Conservation (phyloP, 805 yeast species). For the Kodamaea laetipori region DNA sequence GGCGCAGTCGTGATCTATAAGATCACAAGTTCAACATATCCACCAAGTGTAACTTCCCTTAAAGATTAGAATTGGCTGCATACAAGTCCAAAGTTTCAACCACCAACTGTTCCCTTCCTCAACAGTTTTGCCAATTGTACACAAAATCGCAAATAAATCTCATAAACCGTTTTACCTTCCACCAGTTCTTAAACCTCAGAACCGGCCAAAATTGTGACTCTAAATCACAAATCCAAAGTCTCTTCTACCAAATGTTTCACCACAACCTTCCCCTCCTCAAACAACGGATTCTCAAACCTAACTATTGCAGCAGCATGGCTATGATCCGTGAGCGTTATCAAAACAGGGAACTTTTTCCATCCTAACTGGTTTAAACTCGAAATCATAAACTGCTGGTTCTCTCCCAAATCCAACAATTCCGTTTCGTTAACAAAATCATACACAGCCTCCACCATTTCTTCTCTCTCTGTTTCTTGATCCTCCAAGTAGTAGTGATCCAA, state of each 20-base stretch:
- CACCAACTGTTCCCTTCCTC: too few species aligned
- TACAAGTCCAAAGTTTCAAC: too few species aligned
- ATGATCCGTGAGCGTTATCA: constrained; percentile 62
- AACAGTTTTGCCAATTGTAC: too few species aligned
- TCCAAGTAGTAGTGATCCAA: constrained; percentile 31
- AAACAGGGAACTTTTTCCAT: constrained; percentile 74
- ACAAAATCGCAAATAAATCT: too few species aligned
- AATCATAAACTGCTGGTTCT: constrained; percentile 54
- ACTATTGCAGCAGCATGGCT: constrained; percentile 85
- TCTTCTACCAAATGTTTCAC: constrained; percentile 62
- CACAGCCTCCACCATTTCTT: constrained; percentile 59
- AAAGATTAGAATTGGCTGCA: too few species aligned
- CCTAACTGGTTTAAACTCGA: constrained; percentile 55
- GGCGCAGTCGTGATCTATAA: too few species aligned
- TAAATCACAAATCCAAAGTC: constrained; percentile 21
- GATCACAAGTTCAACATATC: too few species aligned
- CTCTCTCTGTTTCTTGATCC: constrained; percentile 47
- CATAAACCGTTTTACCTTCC: too few species aligned
- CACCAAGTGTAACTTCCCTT: too few species aligned
- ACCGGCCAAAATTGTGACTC: too few species aligned
- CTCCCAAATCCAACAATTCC: constrained; percentile 35
- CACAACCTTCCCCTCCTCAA: constrained; percentile 70
- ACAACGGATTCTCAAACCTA: constrained; percentile 50
- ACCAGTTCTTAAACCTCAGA: too few species aligned
- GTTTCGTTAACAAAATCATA: constrained; percentile 52